phyloP scores from a whole-genome alignment of 83 land plant species.

The Diphasiastrum complanatum region DNA sequence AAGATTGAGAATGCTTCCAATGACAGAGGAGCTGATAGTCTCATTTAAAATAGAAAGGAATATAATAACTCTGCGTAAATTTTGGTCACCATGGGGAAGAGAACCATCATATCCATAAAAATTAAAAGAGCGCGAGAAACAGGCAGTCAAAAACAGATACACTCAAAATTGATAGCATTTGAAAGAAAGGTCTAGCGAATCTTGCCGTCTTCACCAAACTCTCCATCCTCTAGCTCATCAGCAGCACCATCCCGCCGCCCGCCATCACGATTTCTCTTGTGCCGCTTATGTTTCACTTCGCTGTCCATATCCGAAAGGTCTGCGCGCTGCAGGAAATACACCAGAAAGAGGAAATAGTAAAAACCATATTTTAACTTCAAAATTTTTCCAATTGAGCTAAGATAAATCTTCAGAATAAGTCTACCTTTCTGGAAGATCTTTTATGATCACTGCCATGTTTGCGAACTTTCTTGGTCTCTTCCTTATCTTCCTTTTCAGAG shows the following conservation, averaged over 20 bases:
- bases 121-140: slow-evolving; percentile 5
- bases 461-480: slow-evolving; percentile 48
- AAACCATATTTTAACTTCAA: too few relatives aligned
- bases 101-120: neutral
- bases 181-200: slow-evolving; percentile 44
- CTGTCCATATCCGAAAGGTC: slow-evolving; percentile 74
- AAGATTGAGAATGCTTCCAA: too few relatives aligned
- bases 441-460: slow-evolving; percentile 78
- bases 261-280: slow-evolving; percentile 69
- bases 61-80: too few relatives aligned
- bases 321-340: slow-evolving; percentile 48
- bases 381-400: too few relatives aligned
- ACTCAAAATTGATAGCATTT: slow-evolving; percentile 11
- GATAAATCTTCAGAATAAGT: neutral
- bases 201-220: slow-evolving; percentile 94
- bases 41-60: too few relatives aligned
- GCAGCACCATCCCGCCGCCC: slow-evolving; percentile 50
- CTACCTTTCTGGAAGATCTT: slow-evolving; percentile 84
- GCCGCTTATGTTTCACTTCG: slow-evolving; percentile 71
- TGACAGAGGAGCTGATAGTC: too few relatives aligned
- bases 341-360: neutral
- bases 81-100: too few relatives aligned
- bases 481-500: slow-evolving; percentile 46
- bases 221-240: slow-evolving; percentile 97
- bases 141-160: slow-evolving; percentile 24